phyloP scores from a whole-genome alignment of 805 yeast genomes.

The Suhomyces prunicola region DNA sequence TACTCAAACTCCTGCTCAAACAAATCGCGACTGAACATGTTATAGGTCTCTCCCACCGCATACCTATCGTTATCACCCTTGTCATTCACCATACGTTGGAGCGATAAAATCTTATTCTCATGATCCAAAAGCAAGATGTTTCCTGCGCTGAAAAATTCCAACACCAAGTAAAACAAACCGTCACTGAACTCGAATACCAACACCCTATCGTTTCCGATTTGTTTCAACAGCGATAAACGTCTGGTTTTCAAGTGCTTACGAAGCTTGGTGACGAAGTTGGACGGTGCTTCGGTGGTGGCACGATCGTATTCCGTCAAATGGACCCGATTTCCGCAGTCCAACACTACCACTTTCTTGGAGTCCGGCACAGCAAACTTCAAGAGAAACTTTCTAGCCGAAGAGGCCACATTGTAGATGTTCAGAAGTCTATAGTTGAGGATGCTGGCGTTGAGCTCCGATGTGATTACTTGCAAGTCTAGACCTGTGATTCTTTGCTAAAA shows the following conservation, averaged over 20 bases:
- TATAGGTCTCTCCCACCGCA: slow-evolving; percentile 73
- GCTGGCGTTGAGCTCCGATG: slow-evolving; percentile 58
- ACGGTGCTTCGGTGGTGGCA: slow-evolving; percentile 76
- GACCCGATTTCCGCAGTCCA: slow-evolving; percentile 83
- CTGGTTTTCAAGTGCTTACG: slow-evolving; percentile 83
- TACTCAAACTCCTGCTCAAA: slow-evolving; percentile 27
- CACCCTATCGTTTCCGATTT: slow-evolving; percentile 79
- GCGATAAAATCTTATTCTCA: slow-evolving; percentile 60
- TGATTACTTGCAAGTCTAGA: slow-evolving; percentile 70
- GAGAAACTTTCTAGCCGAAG: slow-evolving; percentile 68
- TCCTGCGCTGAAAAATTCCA: slow-evolving; percentile 96
- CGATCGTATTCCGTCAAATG: slow-evolving; percentile 80
- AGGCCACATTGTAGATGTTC: slow-evolving; percentile 78
- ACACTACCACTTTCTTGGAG: slow-evolving; percentile 67
- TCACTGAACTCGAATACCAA: slow-evolving; percentile 81
- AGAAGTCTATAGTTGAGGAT: slow-evolving; percentile 69
- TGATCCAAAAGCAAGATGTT: slow-evolving; percentile 77
- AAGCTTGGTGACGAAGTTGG: slow-evolving; percentile 79
- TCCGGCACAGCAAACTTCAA: slow-evolving; percentile 82
- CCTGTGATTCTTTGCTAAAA: slow-evolving; percentile 79
- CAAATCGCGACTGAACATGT: slow-evolving; percentile 53
- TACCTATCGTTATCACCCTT: slow-evolving; percentile 60
- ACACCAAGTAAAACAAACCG: slow-evolving; percentile 69
- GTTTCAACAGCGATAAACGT: slow-evolving; percentile 68
- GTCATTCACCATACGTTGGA: slow-evolving; percentile 78